These are phyloP conservation scores for Psilocybe cyanescens DNA, from an alignment of 768 basidiomycete genomes.

Conservation along the genomic window DNA sequence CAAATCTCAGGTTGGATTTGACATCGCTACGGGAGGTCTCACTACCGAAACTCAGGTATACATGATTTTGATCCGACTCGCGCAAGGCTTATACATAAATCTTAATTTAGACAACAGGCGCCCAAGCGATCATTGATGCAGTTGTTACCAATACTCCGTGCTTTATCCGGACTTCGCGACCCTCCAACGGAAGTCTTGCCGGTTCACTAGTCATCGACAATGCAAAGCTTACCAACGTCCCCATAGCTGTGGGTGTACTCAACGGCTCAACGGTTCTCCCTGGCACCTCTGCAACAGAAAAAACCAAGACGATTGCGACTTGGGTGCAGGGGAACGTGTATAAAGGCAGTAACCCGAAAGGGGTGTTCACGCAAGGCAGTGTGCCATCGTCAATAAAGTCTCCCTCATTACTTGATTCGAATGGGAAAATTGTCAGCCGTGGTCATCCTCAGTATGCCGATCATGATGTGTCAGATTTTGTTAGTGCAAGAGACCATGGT, in stretches of 20 bases:
- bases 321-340: constrained; percentile 84
- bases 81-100: neutral
- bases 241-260: constrained; percentile 59
- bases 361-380: constrained; percentile 52
- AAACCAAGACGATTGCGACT: constrained; percentile 57
- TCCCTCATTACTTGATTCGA: constrained; percentile 50
- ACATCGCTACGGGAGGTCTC: constrained; percentile 54
- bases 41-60: constrained; percentile 42
- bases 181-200: constrained; percentile 48
- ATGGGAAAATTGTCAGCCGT: constrained; percentile 65
- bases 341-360: constrained; percentile 45
- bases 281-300: constrained; percentile 37
- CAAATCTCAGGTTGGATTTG: constrained; percentile 53
- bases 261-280: constrained; percentile 58
- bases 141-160: constrained; percentile 61
- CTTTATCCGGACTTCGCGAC: constrained; percentile 57
- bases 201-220: constrained; percentile 73
- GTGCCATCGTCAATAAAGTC: constrained; percentile 57
- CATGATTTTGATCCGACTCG: no score
- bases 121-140: constrained; percentile 67
- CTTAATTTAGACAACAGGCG: constrained; percentile 51
- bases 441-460: constrained; percentile 68
- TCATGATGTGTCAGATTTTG: constrained; percentile 64
- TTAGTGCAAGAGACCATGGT: constrained; percentile 72
- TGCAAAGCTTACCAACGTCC: constrained; percentile 59